Conservation (phyloP, 2,329 filamentous ascomycete species). For the Scorias spongiosa region DNA sequence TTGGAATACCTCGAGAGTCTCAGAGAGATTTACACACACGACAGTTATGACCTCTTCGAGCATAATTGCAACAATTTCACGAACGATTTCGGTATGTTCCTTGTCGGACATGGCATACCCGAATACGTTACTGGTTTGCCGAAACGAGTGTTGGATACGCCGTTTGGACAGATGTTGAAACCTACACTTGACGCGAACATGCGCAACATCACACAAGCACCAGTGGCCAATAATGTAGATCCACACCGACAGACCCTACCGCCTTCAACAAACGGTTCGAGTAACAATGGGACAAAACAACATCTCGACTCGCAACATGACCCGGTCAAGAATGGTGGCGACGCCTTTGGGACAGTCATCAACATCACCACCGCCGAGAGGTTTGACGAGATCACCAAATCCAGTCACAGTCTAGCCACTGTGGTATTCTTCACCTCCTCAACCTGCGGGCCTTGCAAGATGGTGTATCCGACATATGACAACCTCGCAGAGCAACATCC, state of each 20-base stretch:
- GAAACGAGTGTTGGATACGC: conserved; percentile 68
- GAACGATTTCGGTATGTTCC: conserved; percentile 79
- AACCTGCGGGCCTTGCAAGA: conserved; percentile 72
- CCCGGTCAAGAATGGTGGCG: not conserved
- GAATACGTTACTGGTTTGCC: conserved; percentile 75
- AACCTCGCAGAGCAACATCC: conserved; percentile 58
- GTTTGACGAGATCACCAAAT: conserved; percentile 44
- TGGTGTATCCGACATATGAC: conserved; percentile 69
- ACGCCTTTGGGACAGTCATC: conserved; percentile 37
- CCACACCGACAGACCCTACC: conserved; percentile 3
- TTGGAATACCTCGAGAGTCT: conserved; percentile 78
- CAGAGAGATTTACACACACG: conserved; percentile 61
- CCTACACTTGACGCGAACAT: conserved; percentile 57
- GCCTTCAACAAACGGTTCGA: not conserved
- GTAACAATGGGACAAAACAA: not conserved
- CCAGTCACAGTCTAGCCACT: conserved; percentile 52
- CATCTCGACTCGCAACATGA: not conserved
- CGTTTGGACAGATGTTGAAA: conserved; percentile 75
- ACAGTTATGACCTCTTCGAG: conserved; percentile 68
- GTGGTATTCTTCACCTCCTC: conserved; percentile 87
- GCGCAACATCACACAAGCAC: conserved; percentile 46
- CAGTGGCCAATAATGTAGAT: conserved; percentile 22
- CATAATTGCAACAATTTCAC: conserved; percentile 99
- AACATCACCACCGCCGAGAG: conserved; percentile 44
- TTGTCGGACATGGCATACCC: conserved; percentile 78